Percentiles rank a stretch among this genome's conserved stretches.
These are phyloP conservation scores for Solanum dulcamara DNA, from an alignment of 257 asterid genomes.

Conservation along the genomic window DNA sequence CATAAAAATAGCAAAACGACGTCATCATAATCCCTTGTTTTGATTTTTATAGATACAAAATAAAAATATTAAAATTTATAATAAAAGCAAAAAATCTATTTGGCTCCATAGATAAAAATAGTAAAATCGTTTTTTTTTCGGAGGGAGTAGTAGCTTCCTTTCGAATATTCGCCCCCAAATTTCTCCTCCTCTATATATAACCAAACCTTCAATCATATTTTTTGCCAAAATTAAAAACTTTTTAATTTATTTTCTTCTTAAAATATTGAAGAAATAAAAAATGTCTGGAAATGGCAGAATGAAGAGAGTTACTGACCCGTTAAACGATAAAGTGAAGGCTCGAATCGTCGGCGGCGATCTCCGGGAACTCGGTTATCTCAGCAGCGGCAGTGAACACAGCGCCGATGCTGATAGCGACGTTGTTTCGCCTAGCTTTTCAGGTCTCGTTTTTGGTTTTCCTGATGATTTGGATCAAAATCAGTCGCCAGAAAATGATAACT, in stretches of 20 bases:
- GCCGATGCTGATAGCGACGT: conserved; percentile 20
- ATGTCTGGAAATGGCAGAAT: conserved; percentile 21
- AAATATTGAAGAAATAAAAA: conserved; percentile 11
- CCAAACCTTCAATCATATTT: conserved; percentile 4
- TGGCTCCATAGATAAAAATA: background rate
- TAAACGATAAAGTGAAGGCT: conserved; percentile 31
- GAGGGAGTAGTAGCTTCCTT: background rate
- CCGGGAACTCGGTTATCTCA: conserved; percentile 23
- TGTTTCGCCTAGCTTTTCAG: conserved; percentile 34
- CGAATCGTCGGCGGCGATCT: conserved; percentile 37
- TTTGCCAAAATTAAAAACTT: background rate
- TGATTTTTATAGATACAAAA: background rate
- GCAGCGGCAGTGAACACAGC: conserved; percentile 92
- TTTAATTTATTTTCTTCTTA: background rate
- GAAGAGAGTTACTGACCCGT: conserved; percentile 49
- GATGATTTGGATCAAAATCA: conserved; percentile 7
- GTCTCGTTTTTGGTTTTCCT: conserved; percentile 33
- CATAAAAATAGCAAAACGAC: background rate
- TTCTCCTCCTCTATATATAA: background rate
- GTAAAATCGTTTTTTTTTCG: background rate
- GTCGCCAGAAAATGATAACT: conserved; percentile 5
- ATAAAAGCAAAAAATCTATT: background rate
- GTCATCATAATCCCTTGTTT: background rate
- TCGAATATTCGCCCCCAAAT: background rate
- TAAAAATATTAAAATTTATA: background rate